Evolutionary conservation across 257 asterid species (phyloP).

Genomic region (Lavandula angustifolia): DNA sequence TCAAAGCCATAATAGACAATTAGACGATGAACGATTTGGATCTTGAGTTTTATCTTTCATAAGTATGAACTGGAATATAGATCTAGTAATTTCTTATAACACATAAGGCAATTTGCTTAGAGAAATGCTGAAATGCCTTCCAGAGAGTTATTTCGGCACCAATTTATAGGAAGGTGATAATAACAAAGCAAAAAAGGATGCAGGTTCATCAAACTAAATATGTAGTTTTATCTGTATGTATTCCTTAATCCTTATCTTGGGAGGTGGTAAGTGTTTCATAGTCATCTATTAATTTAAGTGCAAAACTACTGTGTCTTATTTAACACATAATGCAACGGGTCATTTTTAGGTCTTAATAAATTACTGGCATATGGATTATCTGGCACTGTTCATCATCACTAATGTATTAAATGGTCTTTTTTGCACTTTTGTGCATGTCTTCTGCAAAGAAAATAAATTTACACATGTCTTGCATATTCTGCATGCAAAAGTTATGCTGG

Average conservation of each 20-base stretch:
- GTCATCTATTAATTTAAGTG: not conserved
- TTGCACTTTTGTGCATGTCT: conserved; percentile 4
- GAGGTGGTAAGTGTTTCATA: not conserved
- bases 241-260: not conserved
- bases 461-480: not conserved
- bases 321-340: not conserved
- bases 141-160: not conserved
- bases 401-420: not conserved
- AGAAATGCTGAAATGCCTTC: not conserved
- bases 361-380: conserved; percentile 3
- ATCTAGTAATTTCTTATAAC: not conserved
- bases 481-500: not conserved
- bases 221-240: not conserved
- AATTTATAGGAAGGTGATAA: not conserved
- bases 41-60: not conserved
- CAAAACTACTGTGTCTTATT: not conserved
- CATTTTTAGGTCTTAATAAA: not conserved
- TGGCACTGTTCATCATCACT: not conserved
- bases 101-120: not conserved
- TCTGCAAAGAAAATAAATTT: not conserved
- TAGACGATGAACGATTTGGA: not conserved
- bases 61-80: conserved; percentile 1
- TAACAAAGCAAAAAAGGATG: not conserved
- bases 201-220: conserved; percentile 3
- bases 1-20: not conserved